Conservation (phyloP, 805 yeast species). For the Geotrichum ghanense region DNA sequence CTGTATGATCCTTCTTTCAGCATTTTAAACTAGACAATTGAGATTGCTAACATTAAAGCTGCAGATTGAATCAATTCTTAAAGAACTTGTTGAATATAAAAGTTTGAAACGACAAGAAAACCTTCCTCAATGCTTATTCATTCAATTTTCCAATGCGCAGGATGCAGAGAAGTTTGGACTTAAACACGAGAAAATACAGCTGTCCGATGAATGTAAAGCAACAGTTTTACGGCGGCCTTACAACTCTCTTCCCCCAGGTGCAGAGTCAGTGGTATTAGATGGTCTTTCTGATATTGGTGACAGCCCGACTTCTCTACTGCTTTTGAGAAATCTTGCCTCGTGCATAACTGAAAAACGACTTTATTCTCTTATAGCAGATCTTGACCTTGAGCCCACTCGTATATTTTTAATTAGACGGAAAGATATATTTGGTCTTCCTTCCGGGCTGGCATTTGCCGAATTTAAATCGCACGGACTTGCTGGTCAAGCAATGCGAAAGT, state of each 20-base stretch:
- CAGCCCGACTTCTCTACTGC: neutral
- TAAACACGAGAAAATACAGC: neutral
- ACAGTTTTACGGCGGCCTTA: neutral
- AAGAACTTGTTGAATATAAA: neutral
- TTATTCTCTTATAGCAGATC: neutral
- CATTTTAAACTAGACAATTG: too few relatives aligned
- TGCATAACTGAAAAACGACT: neutral
- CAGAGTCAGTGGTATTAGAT: neutral
- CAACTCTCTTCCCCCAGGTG: neutral
- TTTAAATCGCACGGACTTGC: neutral
- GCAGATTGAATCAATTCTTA: neutral
- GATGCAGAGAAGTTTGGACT: neutral
- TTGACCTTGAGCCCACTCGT: neutral
- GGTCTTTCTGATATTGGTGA: constrained; percentile 3
- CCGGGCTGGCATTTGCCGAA: neutral
- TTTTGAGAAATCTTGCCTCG: neutral
- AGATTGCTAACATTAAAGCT: neutral
- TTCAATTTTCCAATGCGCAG: neutral
- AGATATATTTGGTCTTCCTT: neutral
- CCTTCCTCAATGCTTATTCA: neutral
- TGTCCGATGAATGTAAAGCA: neutral
- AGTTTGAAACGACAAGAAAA: neutral
- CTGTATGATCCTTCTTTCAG: neutral
- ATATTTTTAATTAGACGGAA: neutral
- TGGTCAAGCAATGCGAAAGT: neutral